Evolutionary conservation across 1,284 basidiomycete species (phyloP).

Genomic region (Ustilago xerochloae): DNA sequence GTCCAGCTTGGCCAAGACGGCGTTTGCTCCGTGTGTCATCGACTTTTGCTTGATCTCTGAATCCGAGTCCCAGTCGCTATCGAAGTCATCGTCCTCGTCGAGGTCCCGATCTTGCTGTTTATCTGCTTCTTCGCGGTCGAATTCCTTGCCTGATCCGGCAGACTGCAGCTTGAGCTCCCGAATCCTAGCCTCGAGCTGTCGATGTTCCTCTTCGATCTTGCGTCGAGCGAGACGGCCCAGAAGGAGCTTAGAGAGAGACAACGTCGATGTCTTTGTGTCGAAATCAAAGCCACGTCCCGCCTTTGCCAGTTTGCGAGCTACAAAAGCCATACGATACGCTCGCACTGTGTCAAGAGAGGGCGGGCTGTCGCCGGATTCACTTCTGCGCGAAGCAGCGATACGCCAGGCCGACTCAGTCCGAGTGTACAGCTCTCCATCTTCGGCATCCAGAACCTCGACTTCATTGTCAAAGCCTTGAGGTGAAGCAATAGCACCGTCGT

Average conservation of each 20-base stretch:
- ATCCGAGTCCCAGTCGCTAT: slow-evolving; percentile 33
- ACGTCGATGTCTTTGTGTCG: slow-evolving; percentile 62
- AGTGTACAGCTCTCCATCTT: slow-evolving; percentile 46
- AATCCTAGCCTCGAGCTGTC: slow-evolving; percentile 64
- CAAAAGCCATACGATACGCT: slow-evolving; percentile 79
- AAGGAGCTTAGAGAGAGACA: slow-evolving; percentile 76
- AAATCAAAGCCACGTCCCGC: slow-evolving; percentile 82
- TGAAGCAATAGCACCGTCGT: slow-evolving; percentile 12
- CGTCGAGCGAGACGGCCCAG: slow-evolving; percentile 78
- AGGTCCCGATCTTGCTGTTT: slow-evolving; percentile 17
- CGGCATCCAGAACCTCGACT: slow-evolving; percentile 59
- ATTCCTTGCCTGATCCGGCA: background rate
- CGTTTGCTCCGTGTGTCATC: background rate
- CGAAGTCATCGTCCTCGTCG: slow-evolving; percentile 44
- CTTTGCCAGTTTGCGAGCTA: slow-evolving; percentile 77
- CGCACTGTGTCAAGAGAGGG: slow-evolving; percentile 70
- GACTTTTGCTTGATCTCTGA: background rate
- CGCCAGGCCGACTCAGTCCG: slow-evolving; percentile 67
- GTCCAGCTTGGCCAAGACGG: background rate
- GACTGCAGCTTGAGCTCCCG: slow-evolving; percentile 70
- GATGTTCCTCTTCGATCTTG: slow-evolving; percentile 75
- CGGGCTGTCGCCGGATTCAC: slow-evolving; percentile 74
- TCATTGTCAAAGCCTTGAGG: slow-evolving; percentile 67
- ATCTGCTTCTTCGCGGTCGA: slow-evolving; percentile 29
- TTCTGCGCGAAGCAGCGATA: slow-evolving; percentile 77